A percentile compares a stretch with the other conserved stretches of the same genome.
Conservation (phyloP, 2,329 filamentous ascomycete species). For the Cryphonectria carpinicola region DNA sequence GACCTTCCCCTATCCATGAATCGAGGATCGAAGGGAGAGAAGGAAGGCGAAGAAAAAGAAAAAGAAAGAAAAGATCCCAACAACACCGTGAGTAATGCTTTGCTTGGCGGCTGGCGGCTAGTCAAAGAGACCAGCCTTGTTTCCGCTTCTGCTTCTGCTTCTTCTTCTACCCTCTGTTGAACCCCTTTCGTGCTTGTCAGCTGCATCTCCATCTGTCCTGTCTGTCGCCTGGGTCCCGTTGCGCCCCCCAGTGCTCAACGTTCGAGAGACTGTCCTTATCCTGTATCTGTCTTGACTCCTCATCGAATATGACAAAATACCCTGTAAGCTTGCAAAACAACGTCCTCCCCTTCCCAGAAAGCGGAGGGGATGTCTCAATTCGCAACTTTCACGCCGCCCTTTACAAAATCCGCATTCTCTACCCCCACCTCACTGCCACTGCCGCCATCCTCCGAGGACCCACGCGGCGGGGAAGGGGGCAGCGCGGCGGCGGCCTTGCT, state of each 20-base stretch:
- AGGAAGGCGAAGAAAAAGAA: too few relatives aligned
- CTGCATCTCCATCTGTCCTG: not conserved
- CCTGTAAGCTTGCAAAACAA: not conserved
- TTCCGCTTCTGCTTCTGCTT: not conserved
- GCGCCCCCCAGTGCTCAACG: not conserved
- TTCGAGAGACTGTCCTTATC: not conserved
- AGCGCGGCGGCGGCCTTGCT: slow-evolving; percentile 17
- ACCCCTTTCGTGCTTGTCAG: not conserved
- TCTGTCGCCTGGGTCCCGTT: not conserved
- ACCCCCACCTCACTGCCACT: slow-evolving; percentile 10
- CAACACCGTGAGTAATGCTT: not conserved
- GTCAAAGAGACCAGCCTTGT: too few relatives aligned
- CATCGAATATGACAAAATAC: not conserved
- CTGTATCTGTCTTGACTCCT: not conserved
- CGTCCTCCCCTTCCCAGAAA: not conserved
- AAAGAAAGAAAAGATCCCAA: not conserved
- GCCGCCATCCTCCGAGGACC: slow-evolving; percentile 6
- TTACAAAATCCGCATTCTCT: slow-evolving; percentile 7
- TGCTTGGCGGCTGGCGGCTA: not conserved
- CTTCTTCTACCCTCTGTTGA: not conserved
- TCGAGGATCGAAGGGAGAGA: not conserved
- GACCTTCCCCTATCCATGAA: not conserved
- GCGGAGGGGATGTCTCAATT: slow-evolving; percentile 9
- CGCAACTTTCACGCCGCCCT: slow-evolving; percentile 19
- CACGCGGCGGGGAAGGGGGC: slow-evolving; percentile 1